Evolutionary conservation across 495 filamentous ascomycete species (phyloP).

Genomic region (Pseudoneurospora amorphoporcata): DNA sequence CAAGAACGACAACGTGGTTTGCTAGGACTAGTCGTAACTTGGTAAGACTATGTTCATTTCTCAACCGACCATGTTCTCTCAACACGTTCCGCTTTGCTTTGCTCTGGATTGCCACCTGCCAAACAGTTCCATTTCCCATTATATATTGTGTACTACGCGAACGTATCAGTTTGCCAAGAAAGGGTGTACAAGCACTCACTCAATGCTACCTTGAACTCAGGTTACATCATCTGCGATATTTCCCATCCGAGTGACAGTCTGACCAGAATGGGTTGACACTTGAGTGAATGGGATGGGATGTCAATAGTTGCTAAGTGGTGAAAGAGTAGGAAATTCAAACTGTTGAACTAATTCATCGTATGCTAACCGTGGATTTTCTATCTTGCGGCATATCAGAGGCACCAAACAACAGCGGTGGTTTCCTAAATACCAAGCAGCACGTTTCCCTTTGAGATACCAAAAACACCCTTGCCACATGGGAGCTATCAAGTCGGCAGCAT

Average conservation of each 20-base stretch:
- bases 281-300: background rate
- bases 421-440: background rate
- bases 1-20: background rate
- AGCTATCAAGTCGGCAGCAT: background rate
- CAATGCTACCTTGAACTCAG: background rate
- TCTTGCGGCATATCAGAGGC: no score
- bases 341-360: no score
- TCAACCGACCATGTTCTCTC: background rate
- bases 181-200: background rate
- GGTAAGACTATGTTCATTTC: background rate
- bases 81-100: background rate
- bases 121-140: background rate
- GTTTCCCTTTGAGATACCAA: background rate
- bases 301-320: no score
- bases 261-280: background rate
- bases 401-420: background rate
- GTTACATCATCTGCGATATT: background rate
- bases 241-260: background rate
- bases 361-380: no score
- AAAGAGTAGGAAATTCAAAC: no score
- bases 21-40: background rate
- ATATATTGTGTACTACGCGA: background rate
- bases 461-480: background rate
- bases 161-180: background rate
- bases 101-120: background rate